Evolutionary conservation across 768 basidiomycete species (phyloP).

Genomic region (Leccinum imitatum): DNA sequence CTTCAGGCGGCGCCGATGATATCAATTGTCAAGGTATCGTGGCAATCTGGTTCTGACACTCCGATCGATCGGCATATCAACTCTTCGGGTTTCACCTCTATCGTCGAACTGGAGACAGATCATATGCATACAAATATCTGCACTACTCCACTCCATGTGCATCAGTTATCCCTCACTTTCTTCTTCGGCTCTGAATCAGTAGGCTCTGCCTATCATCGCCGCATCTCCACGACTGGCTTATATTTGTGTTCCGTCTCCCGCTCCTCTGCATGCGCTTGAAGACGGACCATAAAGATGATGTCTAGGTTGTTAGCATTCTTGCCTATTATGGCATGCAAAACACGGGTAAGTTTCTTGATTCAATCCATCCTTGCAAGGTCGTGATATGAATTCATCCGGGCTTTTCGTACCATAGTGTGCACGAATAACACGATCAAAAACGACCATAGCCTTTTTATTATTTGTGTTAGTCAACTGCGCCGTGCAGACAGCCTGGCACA

Average conservation of each 20-base stretch:
- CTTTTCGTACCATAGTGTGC: constrained; percentile 37
- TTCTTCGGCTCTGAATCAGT: background rate
- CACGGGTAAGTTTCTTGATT: constrained; percentile 15
- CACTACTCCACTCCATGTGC: background rate
- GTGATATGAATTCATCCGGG: background rate
- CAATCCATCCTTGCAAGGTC: background rate
- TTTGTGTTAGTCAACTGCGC: constrained; percentile 44
- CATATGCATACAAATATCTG: background rate
- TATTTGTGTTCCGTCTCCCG: background rate
- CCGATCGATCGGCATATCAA: background rate
- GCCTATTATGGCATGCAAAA: background rate
- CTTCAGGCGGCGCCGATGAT: background rate
- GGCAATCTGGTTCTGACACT: background rate
- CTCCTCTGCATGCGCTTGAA: constrained; percentile 15
- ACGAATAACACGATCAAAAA: constrained; percentile 49
- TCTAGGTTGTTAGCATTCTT: background rate
- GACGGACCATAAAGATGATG: background rate
- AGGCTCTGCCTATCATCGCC: background rate
- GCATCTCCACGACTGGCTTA: background rate
- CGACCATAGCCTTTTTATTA: constrained; percentile 48
- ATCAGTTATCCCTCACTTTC: background rate
- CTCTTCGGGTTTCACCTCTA: background rate
- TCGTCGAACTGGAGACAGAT: background rate
- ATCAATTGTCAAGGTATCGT: background rate
- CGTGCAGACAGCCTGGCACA: constrained; percentile 42